Percentiles rank a stretch among this genome's conserved stretches.
phyloP scores from a whole-genome alignment of 352 stramenopile genomes.

The Phytophthora syringae region DNA sequence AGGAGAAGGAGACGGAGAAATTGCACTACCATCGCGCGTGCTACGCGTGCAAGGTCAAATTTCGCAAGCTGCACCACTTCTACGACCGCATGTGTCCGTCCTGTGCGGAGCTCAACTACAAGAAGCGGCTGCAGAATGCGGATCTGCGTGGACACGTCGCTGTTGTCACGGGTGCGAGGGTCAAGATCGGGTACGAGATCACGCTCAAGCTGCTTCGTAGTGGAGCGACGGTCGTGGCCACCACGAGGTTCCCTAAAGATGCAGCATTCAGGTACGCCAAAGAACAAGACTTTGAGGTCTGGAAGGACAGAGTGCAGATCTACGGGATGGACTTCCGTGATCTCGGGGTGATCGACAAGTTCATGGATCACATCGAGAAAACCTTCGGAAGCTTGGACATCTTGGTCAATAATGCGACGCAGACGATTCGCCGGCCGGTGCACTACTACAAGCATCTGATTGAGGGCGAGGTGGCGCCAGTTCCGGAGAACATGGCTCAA shows the following conservation, averaged over 20 bases:
- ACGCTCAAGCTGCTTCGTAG: conserved; percentile 92
- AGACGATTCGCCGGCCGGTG: conserved; percentile 93
- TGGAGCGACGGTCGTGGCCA: conserved; percentile 90
- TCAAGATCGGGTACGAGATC: conserved; percentile 97
- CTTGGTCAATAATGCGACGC: conserved; percentile 97
- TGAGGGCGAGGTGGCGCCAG: conserved; percentile 67
- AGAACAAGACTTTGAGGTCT: conserved; percentile 85
- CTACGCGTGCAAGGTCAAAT: conserved; percentile 95
- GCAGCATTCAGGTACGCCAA: conserved; percentile 86
- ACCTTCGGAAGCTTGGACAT: conserved; percentile 89
- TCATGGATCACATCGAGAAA: conserved; percentile 88
- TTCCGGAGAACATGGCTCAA: conserved; percentile 53
- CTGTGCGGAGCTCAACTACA: conserved; percentile 94
- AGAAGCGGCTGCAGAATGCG: conserved; percentile 91
- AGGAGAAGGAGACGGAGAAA: conserved; percentile 31
- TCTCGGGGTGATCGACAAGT: conserved; percentile 92
- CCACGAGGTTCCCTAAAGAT: conserved; percentile 94
- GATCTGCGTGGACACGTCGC: conserved; percentile 84
- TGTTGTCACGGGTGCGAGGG: conserved; percentile 92
- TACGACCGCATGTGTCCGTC: conserved; percentile 94
- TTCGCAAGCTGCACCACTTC: conserved; percentile 94
- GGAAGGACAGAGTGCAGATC: conserved; percentile 87
- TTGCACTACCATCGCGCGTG: conserved; percentile 93
- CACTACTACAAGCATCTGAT: conserved; percentile 93
- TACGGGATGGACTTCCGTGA: conserved; percentile 96